Base-by-base conservation (phyloP, 768 basidiomycete species). In the Panaeolus papilionaceus region DNA sequence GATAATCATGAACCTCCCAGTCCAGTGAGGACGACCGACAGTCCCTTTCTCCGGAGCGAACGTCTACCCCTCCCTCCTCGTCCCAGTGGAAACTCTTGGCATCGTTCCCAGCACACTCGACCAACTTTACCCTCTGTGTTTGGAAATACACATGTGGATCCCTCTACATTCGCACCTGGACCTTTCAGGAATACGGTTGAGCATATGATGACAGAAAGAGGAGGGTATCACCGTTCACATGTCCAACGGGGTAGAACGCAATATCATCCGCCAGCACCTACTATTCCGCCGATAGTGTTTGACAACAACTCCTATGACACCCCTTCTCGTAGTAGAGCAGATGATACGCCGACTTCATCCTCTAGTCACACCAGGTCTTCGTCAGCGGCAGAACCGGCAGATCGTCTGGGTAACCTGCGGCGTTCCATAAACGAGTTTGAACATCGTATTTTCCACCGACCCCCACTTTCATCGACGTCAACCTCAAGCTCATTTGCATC, bases 161-260 rank as follows among this genome's bases (percentile, higher is more conserved):
- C 81, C 0, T 75, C 79, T 12, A 72, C 77, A 1, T 83, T 82
- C 69, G 78, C 79, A 9, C 81, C 84, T 51, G 85, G 86, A 4
- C 82, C 83, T 0, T 86, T 86, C 76, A 74, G 84, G 33, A 82
- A 82, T 62, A 85, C 86, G 2, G 75, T 87, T 67, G 80, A 82
- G 64, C 77, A 82, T 42, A 64, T 75, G 4, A 73, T 74, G 5
- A 67, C 69, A 51, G 74, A 73, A 39, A 66, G 68, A 65, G 38
- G 68, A 45, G 58, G 16, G 44, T 42, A 12, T 47, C 69, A 37
- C 67, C 67, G 38, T 66, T 28, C 54, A 51, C 47, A 51, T 20
- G 26, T 20, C 20, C 47, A 26, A 12, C 54, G 14, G 28, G 54
- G 8, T 33, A 33, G 54, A 23, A 4, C 54, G 9, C 54, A 33